These are phyloP conservation scores for Monilinia fructicola DNA, from an alignment of 2,329 filamentous ascomycete genomes.

Conservation along the genomic window DNA sequence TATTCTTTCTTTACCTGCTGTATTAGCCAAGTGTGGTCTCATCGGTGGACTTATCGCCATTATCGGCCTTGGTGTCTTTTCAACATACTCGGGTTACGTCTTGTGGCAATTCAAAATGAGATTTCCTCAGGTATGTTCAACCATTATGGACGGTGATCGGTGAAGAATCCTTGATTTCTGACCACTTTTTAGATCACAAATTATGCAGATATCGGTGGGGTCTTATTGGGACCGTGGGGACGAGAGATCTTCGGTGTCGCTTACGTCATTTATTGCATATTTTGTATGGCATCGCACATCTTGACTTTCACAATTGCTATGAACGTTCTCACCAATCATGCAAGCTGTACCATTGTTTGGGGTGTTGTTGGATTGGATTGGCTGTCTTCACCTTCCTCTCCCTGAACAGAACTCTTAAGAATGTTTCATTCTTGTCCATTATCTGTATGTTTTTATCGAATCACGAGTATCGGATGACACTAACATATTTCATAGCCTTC, in stretches of 20 bases:
- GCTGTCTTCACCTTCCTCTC: conserved; percentile 52
- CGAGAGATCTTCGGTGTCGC: conserved; percentile 52
- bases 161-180: neutral
- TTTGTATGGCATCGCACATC: conserved; percentile 61
- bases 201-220: conserved; percentile 57
- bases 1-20: conserved; percentile 26
- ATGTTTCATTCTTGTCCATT: conserved; percentile 54
- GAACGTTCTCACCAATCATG: conserved; percentile 55
- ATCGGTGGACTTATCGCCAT: conserved; percentile 48
- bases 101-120: conserved; percentile 58
- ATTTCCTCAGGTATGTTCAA: conserved; percentile 48
- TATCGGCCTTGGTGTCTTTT: conserved; percentile 52
- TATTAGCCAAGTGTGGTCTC: conserved; percentile 23
- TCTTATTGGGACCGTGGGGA: conserved; percentile 47
- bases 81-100: conserved; percentile 61
- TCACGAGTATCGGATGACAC: neutral
- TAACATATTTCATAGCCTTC: conserved; percentile 46
- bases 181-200: conserved; percentile 35
- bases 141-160: neutral
- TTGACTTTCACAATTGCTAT: conserved; percentile 59
- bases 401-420: conserved; percentile 55
- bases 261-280: conserved; percentile 56
- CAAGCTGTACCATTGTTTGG: conserved; percentile 56
- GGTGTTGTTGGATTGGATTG: conserved; percentile 50
- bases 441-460: conserved; percentile 44